Evolutionary conservation across 1,284 basidiomycete species (phyloP).

Genomic region (Sphagnurus paluster): DNA sequence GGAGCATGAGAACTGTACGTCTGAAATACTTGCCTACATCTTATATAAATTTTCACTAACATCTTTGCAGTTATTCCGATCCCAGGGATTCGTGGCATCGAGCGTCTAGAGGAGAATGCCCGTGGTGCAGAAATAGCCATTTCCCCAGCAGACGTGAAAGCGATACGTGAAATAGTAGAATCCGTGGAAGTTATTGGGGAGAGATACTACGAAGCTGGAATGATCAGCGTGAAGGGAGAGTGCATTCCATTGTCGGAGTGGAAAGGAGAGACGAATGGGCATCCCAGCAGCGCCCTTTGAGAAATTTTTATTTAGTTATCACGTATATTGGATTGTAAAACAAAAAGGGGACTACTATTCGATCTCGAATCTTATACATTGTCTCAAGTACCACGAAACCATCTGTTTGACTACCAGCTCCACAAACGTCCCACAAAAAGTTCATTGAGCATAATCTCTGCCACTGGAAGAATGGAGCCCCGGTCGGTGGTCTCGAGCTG

Average conservation of each 20-base stretch:
- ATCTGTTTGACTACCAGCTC: too few relatives aligned
- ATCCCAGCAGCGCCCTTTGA: background rate
- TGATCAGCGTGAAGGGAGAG: conserved; percentile 11
- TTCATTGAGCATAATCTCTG: too few relatives aligned
- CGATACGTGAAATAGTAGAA: conserved; percentile 27
- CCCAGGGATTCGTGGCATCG: conserved; percentile 21
- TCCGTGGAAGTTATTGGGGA: conserved; percentile 26
- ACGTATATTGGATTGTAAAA: too few relatives aligned
- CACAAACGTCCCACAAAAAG: too few relatives aligned
- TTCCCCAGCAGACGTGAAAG: conserved; percentile 28
- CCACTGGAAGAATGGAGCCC: too few relatives aligned
- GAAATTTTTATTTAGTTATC: too few relatives aligned
- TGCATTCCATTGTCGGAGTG: conserved; percentile 23
- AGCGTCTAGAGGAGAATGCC: conserved; percentile 33
- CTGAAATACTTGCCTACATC: background rate
- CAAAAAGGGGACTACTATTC: too few relatives aligned
- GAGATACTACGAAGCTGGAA: conserved; percentile 16
- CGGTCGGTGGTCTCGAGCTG: too few relatives aligned
- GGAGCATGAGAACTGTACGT: conserved; percentile 16
- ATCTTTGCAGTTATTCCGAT: conserved; percentile 24
- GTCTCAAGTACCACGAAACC: too few relatives aligned
- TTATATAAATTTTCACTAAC: background rate
- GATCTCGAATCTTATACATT: too few relatives aligned
- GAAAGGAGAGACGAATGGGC: conserved; percentile 17
- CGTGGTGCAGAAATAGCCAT: conserved; percentile 28